Evolutionary conservation across 2,329 filamentous ascomycete genomes (phyloP), one percentile per base, ranked within the genome.

Genomic region (Xylaria sp.): DNA sequence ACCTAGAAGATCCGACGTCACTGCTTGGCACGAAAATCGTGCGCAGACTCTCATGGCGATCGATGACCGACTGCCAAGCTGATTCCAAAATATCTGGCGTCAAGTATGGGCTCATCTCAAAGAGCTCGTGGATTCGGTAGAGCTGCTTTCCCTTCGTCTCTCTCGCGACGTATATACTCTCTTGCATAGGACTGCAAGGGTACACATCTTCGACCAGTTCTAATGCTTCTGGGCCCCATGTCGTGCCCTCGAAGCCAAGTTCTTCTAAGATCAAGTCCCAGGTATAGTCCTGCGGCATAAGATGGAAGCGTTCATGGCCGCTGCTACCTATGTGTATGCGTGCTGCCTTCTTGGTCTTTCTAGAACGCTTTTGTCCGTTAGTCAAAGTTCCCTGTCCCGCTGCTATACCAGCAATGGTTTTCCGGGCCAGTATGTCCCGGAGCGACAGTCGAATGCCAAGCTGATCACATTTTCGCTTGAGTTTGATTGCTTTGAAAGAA

Each of bases 401-500:
- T 57, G 61, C 52, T 48, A 64, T 56, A 15, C 52, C 9, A 57
- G 61, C 61, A 56, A 64, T 39, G 1, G 51, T 50, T 50, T 64
- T 64, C 13, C 61, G 51, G 41, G 52, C 52, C 7, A 64, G 55
- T 55, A 64, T 64, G 25, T 64, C 61, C 25, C 61, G 51, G 20
- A 64, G 61, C 4, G 61, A 64, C 7, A 64, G 28, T n/a, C 61
- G 61, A 41, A 64, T 64, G 39, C 61, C 61, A 13, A 50, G 52
- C 37, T 57, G 52, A 32, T 64, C 61, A 28, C 61, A 64, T 64
- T 64, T 64, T 50, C 61, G 61, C 25, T 64, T 64, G 12, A 64
- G 51, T 48, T 64, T 64, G 28, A 64, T 64, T 50, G 61, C 61
- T 50, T 57, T 64, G 32, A 64, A 64, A 57, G 61, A 64, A 50